Evolutionary conservation across 441 rosid genomes (phyloP).

Genomic region (Lepidium campestre): DNA sequence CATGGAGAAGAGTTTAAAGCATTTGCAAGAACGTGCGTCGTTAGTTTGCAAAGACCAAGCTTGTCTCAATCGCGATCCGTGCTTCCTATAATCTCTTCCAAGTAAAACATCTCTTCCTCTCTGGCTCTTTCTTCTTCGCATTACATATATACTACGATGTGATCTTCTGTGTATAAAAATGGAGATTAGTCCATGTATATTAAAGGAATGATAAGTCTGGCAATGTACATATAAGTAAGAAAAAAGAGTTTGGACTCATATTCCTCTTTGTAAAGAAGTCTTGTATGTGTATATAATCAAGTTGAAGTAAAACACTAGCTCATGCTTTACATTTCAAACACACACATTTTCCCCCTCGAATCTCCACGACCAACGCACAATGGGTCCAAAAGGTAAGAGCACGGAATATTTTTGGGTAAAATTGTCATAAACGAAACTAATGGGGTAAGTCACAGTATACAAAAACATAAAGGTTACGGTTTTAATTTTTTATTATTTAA

Average conservation of each 20-base stretch:
- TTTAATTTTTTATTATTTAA: neutral
- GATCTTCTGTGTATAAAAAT: neutral
- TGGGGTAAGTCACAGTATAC: neutral
- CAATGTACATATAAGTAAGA: neutral
- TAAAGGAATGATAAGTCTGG: too few species aligned
- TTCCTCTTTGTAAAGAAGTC: neutral
- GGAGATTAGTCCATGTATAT: neutral
- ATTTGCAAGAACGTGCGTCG: constrained; percentile 69
- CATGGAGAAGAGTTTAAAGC: constrained; percentile 90
- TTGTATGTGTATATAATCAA: neutral
- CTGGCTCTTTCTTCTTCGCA: too few species aligned
- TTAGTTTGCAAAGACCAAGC: neutral
- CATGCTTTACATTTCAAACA: neutral
- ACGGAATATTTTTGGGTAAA: neutral
- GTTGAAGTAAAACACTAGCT: neutral
- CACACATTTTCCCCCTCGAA: constrained; percentile 16
- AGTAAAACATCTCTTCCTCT: neutral
- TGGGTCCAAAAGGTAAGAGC: neutral
- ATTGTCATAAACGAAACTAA: constrained; percentile 7
- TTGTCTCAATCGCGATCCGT: neutral
- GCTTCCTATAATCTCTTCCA: neutral
- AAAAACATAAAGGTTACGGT: neutral
- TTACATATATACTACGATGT: neutral
- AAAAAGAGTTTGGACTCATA: neutral
- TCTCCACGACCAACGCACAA: neutral